These are phyloP conservation scores for Heliosperma pusillum DNA, from an alignment of 148 eudicot species.

Conservation along the genomic window DNA sequence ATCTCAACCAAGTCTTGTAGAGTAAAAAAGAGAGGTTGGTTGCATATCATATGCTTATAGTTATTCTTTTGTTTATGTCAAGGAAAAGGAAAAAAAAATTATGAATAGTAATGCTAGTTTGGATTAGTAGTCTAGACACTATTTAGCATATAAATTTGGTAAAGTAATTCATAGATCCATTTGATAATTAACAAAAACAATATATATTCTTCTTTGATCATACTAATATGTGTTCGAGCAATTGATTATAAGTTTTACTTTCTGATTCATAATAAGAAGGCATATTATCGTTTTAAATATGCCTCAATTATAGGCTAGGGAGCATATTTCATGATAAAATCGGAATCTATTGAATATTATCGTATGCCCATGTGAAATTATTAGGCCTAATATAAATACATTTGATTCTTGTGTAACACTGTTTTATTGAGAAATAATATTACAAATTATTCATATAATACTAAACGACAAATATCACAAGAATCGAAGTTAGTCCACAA, in stretches of 20 bases:
- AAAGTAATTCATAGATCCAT: background rate
- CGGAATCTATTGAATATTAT: no score
- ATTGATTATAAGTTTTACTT: background rate
- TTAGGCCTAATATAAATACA: no score
- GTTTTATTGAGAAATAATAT: no score
- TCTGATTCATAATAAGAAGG: background rate
- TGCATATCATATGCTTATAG: constrained; percentile 18
- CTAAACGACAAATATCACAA: no score
- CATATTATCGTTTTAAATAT: no score
- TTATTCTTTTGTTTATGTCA: constrained; percentile 25
- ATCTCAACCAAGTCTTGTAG: constrained; percentile 25
- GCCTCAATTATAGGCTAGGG: no score
- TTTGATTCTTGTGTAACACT: no score
- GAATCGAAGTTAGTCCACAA: no score
- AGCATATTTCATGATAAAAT: no score
- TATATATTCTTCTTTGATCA: background rate
- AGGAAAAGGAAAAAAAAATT: constrained; percentile 2
- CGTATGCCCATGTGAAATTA: no score
- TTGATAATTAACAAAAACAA: background rate
- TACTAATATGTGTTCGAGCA: background rate
- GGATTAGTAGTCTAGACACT: background rate
- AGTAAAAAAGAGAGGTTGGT: constrained; percentile 7
- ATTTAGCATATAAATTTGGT: constrained; percentile 17
- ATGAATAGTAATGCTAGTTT: background rate
- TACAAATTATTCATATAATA: no score